Evolutionary conservation across 345 rosid genomes (phyloP), one percentile per base, ranked within the genome.

Genomic region (Rhizophora mangle): DNA sequence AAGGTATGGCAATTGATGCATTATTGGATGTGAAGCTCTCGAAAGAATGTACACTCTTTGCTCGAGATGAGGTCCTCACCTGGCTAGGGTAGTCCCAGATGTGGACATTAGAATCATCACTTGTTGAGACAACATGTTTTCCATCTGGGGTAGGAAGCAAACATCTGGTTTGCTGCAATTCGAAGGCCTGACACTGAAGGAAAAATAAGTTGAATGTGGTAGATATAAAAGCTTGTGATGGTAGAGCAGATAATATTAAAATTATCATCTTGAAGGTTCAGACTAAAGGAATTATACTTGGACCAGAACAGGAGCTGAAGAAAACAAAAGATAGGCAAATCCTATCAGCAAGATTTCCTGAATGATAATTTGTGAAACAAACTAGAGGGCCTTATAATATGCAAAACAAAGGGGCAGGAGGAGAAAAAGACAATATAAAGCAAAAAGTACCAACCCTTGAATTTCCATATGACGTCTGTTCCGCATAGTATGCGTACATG

Each of bases 101-200:
- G 74, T 85, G 78, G 69, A 91, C 76, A 52, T 82, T 81, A n/a
- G 90, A 83, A 75, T 87, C 92, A 53, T 86, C 93, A 62, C 78
- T 84, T 31, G 89, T 77, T 16, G 97, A 87, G 64, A 91, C 71
- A 1, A 91, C 73, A 73, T 91, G 95, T 64, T 85, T 89, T 62
- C 97, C 91, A 61, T 89, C 92, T 13, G 88, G 78, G 20, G 95
- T 87, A 89, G 18, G 86, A 78, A 24, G 97, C 95, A 60, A 68
- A 65, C 47, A 80, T 78, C 66, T 89, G 91, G 68, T 79, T 85
- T 77, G 83, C 84, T 7, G 88, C 74, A 66, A 69, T 72, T 57
- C 83, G 65, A 52, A 80, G 81, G 60, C 91, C 85, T 65, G 72
- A 6, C 1, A 9, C 29, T n/a, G 59, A 56, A 31, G 43, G 29